phyloP scores from a whole-genome alignment of 495 filamentous ascomycete species.

The Aspergillus kassunensis region DNA sequence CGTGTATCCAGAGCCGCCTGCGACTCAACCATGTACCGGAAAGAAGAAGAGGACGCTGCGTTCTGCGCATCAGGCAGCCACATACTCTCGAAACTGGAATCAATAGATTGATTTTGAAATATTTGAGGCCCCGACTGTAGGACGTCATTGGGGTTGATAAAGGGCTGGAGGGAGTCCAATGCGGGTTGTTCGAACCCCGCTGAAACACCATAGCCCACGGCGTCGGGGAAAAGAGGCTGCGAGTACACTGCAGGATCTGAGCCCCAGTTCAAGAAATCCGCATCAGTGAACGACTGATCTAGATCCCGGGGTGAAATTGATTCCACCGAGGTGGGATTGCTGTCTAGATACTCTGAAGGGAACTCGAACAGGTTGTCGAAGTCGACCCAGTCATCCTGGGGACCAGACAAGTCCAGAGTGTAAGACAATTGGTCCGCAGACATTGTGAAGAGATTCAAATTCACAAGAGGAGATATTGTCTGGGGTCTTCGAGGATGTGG shows the following conservation, averaged over 20 bases:
- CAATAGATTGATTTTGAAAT: conserved; percentile 7
- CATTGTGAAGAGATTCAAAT: conserved; percentile 10
- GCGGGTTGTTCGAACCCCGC: conserved; percentile 22
- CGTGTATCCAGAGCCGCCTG: conserved; percentile 36
- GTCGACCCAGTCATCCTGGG: conserved; percentile 33
- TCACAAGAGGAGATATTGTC: neutral
- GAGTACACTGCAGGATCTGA: conserved; percentile 19
- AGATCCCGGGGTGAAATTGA: conserved; percentile 35
- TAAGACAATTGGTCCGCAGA: conserved; percentile 21
- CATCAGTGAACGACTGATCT: conserved; percentile 26
- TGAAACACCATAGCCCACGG: conserved; percentile 23
- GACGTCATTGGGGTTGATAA: conserved; percentile 22
- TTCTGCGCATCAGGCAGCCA: conserved; percentile 16
- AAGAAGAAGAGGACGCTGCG: conserved; percentile 23
- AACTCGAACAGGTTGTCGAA: conserved; percentile 40
- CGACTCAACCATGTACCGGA: conserved; percentile 40
- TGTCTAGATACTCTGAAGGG: conserved; percentile 28
- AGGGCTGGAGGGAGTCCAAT: conserved; percentile 19
- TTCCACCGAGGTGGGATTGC: conserved; percentile 29
- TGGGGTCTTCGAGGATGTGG: neutral
- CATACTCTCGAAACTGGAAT: conserved; percentile 5
- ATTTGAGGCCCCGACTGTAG: conserved; percentile 14
- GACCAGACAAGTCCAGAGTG: conserved; percentile 21
- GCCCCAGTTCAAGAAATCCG: conserved; percentile 20
- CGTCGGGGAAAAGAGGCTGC: conserved; percentile 27